A percentile compares a stretch with the other conserved stretches of the same genome.
Conservation (phyloP, 306 rosid species). For the Potentilla sterilis region DNA sequence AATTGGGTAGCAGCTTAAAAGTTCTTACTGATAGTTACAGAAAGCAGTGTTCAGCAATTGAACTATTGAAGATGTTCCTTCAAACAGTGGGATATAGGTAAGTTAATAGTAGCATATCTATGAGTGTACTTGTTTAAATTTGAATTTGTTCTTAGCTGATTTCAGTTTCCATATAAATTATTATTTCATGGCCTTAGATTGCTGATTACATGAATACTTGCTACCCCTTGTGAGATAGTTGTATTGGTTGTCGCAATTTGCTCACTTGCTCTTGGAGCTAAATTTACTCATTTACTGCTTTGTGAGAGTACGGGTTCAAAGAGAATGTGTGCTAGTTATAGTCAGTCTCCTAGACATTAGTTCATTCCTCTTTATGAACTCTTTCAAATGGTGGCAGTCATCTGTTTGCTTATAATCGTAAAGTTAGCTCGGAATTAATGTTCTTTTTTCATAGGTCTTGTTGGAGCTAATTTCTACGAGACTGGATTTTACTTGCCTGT, state of each 20-base stretch:
- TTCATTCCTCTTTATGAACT: neutral
- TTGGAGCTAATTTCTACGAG: neutral
- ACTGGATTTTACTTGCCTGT: neutral
- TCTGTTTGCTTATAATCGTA: neutral
- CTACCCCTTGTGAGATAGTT: neutral
- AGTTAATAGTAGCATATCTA: conserved; percentile 13
- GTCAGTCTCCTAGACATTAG: no score
- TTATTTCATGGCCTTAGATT: neutral
- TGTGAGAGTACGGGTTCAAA: neutral
- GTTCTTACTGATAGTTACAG: conserved; percentile 80
- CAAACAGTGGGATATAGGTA: conserved; percentile 75
- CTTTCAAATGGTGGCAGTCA: neutral
- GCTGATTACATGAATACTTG: neutral
- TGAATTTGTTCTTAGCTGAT: neutral
- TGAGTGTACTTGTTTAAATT: neutral
- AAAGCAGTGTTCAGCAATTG: conserved; percentile 78
- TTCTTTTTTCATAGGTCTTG: neutral
- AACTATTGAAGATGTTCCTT: conserved; percentile 84
- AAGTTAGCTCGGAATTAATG: neutral
- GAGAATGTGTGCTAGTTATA: neutral
- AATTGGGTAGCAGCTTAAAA: conserved; percentile 69
- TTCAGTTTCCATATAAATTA: conserved; percentile 3
- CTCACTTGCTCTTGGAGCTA: neutral
- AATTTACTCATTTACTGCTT: neutral
- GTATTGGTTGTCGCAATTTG: neutral